phyloP scores from a whole-genome alignment of 768 basidiomycete genomes.

The Tylopilus intermedius region DNA sequence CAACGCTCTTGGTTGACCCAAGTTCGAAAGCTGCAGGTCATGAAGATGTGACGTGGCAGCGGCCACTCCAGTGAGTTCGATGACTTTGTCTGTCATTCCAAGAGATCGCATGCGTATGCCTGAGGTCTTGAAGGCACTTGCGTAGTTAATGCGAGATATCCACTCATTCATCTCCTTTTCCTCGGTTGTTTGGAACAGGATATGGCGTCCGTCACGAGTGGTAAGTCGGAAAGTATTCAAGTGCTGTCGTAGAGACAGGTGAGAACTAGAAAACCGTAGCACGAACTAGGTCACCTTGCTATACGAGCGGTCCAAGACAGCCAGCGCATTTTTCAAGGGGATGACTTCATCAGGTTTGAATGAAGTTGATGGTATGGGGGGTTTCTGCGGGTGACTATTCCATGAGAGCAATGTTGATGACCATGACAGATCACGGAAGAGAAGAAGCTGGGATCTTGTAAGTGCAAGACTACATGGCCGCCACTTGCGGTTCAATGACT shows the following conservation, averaged over 20 bases:
- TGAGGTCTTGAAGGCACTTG: constrained; percentile 83
- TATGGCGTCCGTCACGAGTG: constrained; percentile 72
- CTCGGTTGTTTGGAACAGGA: constrained; percentile 69
- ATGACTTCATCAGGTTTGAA: constrained; percentile 84
- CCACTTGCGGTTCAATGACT: constrained; percentile 80
- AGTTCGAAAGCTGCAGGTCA: constrained; percentile 46
- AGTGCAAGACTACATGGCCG: constrained; percentile 77
- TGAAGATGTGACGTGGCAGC: constrained; percentile 82
- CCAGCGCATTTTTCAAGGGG: constrained; percentile 71
- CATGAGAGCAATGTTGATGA: constrained; percentile 43
- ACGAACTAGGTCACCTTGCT: constrained; percentile 51
- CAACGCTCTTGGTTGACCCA: constrained; percentile 21
- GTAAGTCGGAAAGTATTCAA: constrained; percentile 72
- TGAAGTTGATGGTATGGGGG: constrained; percentile 37
- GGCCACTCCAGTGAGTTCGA: constrained; percentile 76
- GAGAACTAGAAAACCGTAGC: background rate
- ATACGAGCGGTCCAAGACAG: constrained; percentile 75
- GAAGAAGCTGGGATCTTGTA: constrained; percentile 85
- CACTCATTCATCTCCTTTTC: constrained; percentile 80
- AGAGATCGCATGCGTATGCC: constrained; percentile 76
- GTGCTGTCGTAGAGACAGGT: constrained; percentile 35
- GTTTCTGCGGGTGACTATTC: constrained; percentile 33
- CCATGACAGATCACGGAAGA: constrained; percentile 75
- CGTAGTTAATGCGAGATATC: constrained; percentile 92
- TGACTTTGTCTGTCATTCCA: constrained; percentile 63